These are phyloP conservation scores for Tarenaya hassleriana DNA, from an alignment of 345 rosid genomes.

Conservation along the genomic window DNA sequence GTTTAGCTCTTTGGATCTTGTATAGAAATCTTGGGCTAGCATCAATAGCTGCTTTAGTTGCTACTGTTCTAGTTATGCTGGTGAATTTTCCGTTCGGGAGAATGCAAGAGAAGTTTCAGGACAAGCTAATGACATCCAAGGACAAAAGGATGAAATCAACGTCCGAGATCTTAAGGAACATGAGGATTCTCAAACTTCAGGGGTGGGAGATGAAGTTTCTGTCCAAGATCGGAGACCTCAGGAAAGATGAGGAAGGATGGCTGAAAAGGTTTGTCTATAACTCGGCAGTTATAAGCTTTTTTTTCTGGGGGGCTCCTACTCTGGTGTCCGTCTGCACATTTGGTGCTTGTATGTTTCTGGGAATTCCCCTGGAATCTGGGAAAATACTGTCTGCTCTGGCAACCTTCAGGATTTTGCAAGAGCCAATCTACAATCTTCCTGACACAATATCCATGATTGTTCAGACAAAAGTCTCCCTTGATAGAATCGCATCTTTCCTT, in stretches of 20 bases:
- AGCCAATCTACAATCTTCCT: slow-evolving; percentile 46
- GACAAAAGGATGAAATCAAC: slow-evolving; percentile 56
- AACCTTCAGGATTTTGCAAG: slow-evolving; percentile 43
- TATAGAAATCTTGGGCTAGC: slow-evolving; percentile 50
- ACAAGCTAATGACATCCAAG: slow-evolving; percentile 46
- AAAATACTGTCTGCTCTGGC: slow-evolving; percentile 62
- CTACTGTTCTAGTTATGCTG: slow-evolving; percentile 41
- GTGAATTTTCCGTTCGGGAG: slow-evolving; percentile 47
- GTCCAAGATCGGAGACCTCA: slow-evolving; percentile 29
- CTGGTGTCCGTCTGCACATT: slow-evolving; percentile 46
- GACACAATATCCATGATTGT: slow-evolving; percentile 47
- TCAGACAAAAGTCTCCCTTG: slow-evolving; percentile 58
- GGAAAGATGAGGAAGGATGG: slow-evolving; percentile 48
- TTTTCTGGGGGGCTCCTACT: slow-evolving; percentile 51
- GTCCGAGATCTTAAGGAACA: slow-evolving; percentile 56
- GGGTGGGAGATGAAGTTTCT: slow-evolving; percentile 73
- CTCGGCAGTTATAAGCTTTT: slow-evolving; percentile 21
- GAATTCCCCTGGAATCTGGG: slow-evolving; percentile 47
- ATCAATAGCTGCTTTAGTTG: slow-evolving; percentile 38
- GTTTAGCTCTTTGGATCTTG: slow-evolving; percentile 45
- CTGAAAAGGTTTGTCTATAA: slow-evolving; percentile 37
- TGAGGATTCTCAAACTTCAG: slow-evolving; percentile 75
- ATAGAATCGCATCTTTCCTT: slow-evolving; percentile 52
- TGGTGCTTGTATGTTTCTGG: slow-evolving; percentile 41
- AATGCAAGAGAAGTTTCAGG: slow-evolving; percentile 42